Evolutionary conservation across 2,329 filamentous ascomycete genomes (phyloP).

Genomic region (Trichoderma guizhouense): DNA sequence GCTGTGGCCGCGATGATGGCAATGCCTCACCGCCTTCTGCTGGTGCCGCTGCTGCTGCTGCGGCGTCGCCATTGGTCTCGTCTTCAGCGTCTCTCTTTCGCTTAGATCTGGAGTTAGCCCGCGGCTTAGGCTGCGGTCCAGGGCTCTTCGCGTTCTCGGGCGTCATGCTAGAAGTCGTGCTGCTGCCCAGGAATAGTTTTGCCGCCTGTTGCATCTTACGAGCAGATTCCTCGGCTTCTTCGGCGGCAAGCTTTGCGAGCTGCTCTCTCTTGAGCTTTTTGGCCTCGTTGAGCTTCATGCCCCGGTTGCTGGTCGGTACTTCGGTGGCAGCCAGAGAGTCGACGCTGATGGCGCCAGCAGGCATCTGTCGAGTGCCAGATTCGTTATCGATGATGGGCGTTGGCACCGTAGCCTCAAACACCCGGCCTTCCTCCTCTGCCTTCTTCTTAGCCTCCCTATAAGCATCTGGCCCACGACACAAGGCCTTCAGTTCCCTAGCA

Average conservation of each 20-base stretch:
- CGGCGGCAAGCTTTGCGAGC: conserved; percentile 57
- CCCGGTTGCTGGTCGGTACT: conserved; percentile 63
- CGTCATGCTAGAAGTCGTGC: conserved; percentile 28
- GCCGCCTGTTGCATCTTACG: conserved; percentile 51
- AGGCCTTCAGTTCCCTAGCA: conserved; percentile 67
- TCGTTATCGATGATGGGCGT: conserved; percentile 43
- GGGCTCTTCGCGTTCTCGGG: conserved; percentile 24
- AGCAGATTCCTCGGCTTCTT: conserved; percentile 58
- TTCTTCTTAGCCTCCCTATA: conserved; percentile 60
- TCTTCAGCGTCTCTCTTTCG: conserved; percentile 43
- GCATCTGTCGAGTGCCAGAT: conserved; percentile 51
- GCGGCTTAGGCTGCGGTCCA: conserved; percentile 28
- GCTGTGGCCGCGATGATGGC: conserved; percentile 36
- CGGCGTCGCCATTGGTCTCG: conserved; percentile 30
- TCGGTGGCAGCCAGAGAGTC: conserved; percentile 58
- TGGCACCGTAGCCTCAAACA: conserved; percentile 49
- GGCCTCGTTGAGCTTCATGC: conserved; percentile 75
- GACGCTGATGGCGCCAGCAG: conserved; percentile 58
- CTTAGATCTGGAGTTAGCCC: conserved; percentile 38
- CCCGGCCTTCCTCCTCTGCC: conserved; percentile 62
- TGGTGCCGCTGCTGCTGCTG: conserved; percentile 13
- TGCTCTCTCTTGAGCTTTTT: conserved; percentile 71
- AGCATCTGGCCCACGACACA: conserved; percentile 64
- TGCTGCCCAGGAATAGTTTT: conserved; percentile 41
- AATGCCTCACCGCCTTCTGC: conserved; percentile 27